These are phyloP conservation scores for Leucocoprinus birnbaumii DNA, from an alignment of 768 basidiomycete genomes.

Conservation along the genomic window DNA sequence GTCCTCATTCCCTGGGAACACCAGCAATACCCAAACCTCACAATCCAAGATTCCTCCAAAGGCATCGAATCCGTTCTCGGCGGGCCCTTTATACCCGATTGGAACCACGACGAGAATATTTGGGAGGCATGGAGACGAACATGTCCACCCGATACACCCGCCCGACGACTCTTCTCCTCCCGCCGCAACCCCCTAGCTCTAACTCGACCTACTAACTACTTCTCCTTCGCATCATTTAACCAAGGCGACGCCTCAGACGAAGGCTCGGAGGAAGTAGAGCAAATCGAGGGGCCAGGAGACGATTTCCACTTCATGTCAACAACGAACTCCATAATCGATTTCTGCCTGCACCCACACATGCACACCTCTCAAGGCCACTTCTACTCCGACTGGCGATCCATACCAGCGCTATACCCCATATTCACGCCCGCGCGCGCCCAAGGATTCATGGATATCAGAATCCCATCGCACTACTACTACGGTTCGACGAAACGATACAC, in stretches of 20 bases:
- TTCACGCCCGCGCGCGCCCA: conserved; percentile 88
- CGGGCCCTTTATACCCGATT: conserved; percentile 74
- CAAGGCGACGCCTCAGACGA: too few relatives aligned
- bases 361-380: conserved; percentile 92
- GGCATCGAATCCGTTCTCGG: conserved; percentile 58
- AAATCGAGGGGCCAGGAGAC: conserved; percentile 31
- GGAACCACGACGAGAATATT: conserved; percentile 78
- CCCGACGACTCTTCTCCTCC: conserved; percentile 81
- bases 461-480: conserved; percentile 97
- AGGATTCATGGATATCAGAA: conserved; percentile 88
- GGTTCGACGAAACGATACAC: conserved; percentile 79
- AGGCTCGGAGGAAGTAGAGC: too few relatives aligned
- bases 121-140: conserved; percentile 97
- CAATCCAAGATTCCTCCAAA: conserved; percentile 45
- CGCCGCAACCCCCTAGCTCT: conserved; percentile 49
- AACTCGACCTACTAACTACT: conserved; percentile 22
- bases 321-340: conserved; percentile 69
- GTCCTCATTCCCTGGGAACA: conserved; percentile 94
- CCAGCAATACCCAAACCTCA: conserved; percentile 67
- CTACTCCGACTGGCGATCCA: conserved; percentile 94
- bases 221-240: conserved; percentile 7
- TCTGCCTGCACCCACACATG: conserved; percentile 79
- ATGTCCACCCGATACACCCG: conserved; percentile 74
- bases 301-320: conserved; percentile 64
- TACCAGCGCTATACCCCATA: conserved; percentile 87